Percentiles rank a stretch among this genome's conserved stretches.
Conservation (phyloP, 495 filamentous ascomycete species). For the Penicillium argentinense region DNA sequence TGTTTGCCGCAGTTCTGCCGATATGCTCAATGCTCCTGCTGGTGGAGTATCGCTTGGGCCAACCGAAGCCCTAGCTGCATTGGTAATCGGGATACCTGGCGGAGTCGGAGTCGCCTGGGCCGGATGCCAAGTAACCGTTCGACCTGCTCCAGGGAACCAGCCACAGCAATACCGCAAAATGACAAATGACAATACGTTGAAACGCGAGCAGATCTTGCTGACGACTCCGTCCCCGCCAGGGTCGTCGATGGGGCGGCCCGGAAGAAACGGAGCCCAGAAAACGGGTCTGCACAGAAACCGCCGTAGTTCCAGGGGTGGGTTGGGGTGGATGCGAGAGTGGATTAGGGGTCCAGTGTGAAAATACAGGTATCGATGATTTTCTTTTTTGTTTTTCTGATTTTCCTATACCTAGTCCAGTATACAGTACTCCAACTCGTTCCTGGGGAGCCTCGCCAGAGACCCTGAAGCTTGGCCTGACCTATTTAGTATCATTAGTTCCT, state of each 20-base stretch:
- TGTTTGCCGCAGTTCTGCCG: conserved; percentile 32
- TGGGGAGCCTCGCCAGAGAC: conserved; percentile 22
- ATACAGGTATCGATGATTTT: conserved; percentile 6
- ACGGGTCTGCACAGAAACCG: conserved; percentile 29
- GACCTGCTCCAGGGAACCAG: neutral
- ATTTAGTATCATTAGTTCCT: conserved; percentile 24
- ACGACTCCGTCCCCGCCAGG: conserved; percentile 22
- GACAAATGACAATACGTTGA: neutral
- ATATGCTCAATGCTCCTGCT: conserved; percentile 8
- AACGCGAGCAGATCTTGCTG: conserved; percentile 14
- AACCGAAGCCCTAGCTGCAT: conserved; percentile 30
- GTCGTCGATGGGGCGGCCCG: conserved; percentile 19
- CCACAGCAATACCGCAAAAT: neutral
- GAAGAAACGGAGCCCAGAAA: conserved; percentile 30
- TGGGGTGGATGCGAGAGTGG: no score
- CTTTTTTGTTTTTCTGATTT: conserved; percentile 6
- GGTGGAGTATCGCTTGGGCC: conserved; percentile 22
- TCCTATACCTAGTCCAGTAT: neutral
- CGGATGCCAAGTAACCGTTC: neutral
- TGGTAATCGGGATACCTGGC: conserved; percentile 6
- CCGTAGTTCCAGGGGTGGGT: conserved; percentile 22
- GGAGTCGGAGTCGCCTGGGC: conserved; percentile 10
- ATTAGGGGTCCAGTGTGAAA: conserved; percentile 17
- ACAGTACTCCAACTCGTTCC: conserved; percentile 5
- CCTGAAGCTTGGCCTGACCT: conserved; percentile 33